Evolutionary conservation across 1,284 basidiomycete species (phyloP), one percentile per base, ranked within the genome.

Genomic region (Apiotrichum gracile): DNA sequence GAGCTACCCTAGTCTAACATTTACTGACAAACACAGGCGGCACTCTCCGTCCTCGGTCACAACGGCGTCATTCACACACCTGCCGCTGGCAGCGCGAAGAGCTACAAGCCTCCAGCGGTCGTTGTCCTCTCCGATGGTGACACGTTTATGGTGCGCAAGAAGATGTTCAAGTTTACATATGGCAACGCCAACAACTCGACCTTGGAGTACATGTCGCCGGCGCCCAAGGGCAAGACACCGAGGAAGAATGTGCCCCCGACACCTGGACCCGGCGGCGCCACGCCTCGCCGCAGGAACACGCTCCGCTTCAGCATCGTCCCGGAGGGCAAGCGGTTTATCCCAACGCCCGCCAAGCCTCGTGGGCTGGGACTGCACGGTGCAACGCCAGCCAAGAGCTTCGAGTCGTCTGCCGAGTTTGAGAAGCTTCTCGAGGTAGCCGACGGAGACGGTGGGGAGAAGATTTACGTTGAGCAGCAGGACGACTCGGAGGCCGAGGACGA

Each of bases 91-190:
- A 17, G 42, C 7, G 27, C 49, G 0, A 54, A 51, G 0, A 38
- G 52, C 4, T 53, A 67, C 51, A 57, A 61, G 22, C 63, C 66
- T 0, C 65, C 68, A 0, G 21, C 61, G 2, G 40, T 53, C 0
- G 51, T 71, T 24, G 27, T 52, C 5, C 60, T 74, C 2, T 48
- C 57, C 4, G 59, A 71, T 45, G 60, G 62, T 5, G 74, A 76
- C 47, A 56, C 60, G 5, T 66, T 76, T 49, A 57, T 60, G 24
- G 62, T 76, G 21, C 62, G 68, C 38, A 70, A 72, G 55, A 70
- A 73, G 57, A 56, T 62, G 19, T 75, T 74, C 60, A 60, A 65
- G 31, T 76, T 75, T 61, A 61, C 67, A 24, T 75, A 75, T 40
- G 62, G 63, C 5, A 27, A 57, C 16, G 40, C 38, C 3, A 40